Base-by-base conservation (phyloP, 768 basidiomycete genomes). In the Plicaturopsis crispa region DNA sequence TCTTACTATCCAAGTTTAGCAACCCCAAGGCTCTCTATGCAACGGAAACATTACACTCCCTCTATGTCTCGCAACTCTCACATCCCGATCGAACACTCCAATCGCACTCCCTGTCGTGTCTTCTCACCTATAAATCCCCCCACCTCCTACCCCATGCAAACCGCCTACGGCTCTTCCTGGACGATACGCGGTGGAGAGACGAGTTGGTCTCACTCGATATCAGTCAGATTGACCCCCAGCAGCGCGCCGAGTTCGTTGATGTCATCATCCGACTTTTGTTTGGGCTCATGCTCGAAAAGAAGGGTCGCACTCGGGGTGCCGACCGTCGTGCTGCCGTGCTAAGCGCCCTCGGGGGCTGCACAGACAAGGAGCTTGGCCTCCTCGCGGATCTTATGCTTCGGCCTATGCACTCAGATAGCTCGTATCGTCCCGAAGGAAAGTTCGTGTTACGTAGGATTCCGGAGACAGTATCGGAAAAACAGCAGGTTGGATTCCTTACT, bases 1-100 rank as follows among this genome's bases (percentile, higher is more conserved):
- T 74, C 14, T 70, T 98, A 8, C 88, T 97, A 58, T 72, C 86
- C 35, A 94, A 92, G 54, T 87, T 99, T 55, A 64, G 65, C 48
- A 98, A 97, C 52, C 94, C 93, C n/a, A 94, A 89, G 61, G 87
- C 90, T 0, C 64, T 93, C 2, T 73, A 79, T 52, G 69, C 76
- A 5, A 75, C 86, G 0, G 71, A 82, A 6, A 68, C 69, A 0
- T 67, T 98, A 4, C 74, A 72, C 30, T 36, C 64, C 2, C 53
- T 90, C 17, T 94, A 92, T 60, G 68, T 70, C 11, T 62, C 72
- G n/a, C 70, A 88, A 16, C 72, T 98, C 17, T 81, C 91, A 4
- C 82, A 91, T 45, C 87, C 92, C 3, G 92, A 97, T 47, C 75
- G 78, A 11, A 50, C 74, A 3, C 63, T 97, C 2, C 94, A 96